phyloP scores from a whole-genome alignment of 2,329 filamentous ascomycete genomes.

The Cladosporium oxysporum region DNA sequence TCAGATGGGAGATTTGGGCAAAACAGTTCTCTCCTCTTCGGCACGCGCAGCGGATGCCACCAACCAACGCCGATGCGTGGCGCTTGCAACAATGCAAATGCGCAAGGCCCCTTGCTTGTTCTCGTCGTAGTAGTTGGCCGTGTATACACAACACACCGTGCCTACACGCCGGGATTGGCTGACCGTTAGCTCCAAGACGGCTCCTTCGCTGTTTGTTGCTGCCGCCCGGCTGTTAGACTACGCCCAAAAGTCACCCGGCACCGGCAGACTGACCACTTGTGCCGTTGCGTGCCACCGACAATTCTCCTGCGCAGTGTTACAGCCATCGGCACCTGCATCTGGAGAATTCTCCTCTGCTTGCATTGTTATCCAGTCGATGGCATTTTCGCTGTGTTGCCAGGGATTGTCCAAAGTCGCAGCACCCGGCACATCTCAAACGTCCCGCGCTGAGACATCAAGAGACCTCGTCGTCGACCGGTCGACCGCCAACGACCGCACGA shows the following conservation, averaged over 20 bases:
- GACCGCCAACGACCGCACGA: constrained; percentile 8
- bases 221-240: constrained; percentile 15
- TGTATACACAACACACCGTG: not conserved
- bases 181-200: constrained; percentile 2
- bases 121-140: constrained; percentile 4
- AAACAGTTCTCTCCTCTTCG: not conserved
- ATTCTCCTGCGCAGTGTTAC: constrained; percentile 3
- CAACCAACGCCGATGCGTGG: constrained; percentile 4
- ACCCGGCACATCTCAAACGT: not conserved
- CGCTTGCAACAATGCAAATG: constrained; percentile 12
- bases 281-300: constrained; percentile 1
- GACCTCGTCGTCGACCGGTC: constrained; percentile 12
- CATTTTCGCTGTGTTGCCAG: not conserved
- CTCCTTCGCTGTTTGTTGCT: constrained; percentile 12
- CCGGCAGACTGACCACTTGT: constrained; percentile 17
- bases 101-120: constrained; percentile 17
- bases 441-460: constrained; percentile 17
- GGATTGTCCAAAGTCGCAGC: not conserved
- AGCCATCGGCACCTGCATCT: constrained; percentile 15
- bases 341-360: constrained; percentile 1
- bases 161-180: constrained; percentile 10
- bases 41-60: not conserved
- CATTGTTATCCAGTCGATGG: not conserved
- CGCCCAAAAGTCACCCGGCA: constrained; percentile 11
- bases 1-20: constrained; percentile 11